Conservation (phyloP, 2,329 filamentous ascomycete genomes). For the Hypoxylon sp. region DNA sequence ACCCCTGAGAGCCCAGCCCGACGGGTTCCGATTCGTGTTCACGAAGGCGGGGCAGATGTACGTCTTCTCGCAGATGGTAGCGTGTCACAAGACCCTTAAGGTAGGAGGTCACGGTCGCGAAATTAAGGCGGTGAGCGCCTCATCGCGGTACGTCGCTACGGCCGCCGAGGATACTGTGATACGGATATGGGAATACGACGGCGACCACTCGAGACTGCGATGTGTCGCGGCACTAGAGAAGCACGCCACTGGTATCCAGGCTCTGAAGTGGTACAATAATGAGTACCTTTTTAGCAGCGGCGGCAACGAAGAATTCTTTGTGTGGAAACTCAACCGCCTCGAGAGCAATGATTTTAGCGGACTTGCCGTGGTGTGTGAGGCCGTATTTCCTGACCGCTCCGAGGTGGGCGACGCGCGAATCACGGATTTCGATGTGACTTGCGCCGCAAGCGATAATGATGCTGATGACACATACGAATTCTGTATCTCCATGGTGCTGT, state of each 20-base stretch:
- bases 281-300: slow-evolving; percentile 86
- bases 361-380: slow-evolving; percentile 71
- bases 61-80: slow-evolving; percentile 61
- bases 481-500: slow-evolving; percentile 80
- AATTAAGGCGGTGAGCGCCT: slow-evolving; percentile 70
- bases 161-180: slow-evolving; percentile 82
- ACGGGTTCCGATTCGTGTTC: slow-evolving; percentile 74
- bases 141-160: slow-evolving; percentile 69
- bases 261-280: slow-evolving; percentile 81
- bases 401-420: slow-evolving; percentile 80
- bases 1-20: slow-evolving; percentile 50
- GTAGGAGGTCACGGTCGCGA: slow-evolving; percentile 88
- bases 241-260: slow-evolving; percentile 88
- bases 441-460: slow-evolving; percentile 46
- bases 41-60: slow-evolving; percentile 75
- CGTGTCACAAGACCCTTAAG: slow-evolving; percentile 68
- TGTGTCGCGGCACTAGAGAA: slow-evolving; percentile 78
- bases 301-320: slow-evolving; percentile 89
- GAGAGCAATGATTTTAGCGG: slow-evolving; percentile 63
- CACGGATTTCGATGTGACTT: slow-evolving; percentile 78
- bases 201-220: slow-evolving; percentile 48
- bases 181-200: slow-evolving; percentile 74
- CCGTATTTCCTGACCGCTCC: slow-evolving; percentile 66
- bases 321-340: slow-evolving; percentile 78
- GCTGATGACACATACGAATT: slow-evolving; percentile 58